A percentile compares a stretch with the other conserved stretches of the same genome.
These are phyloP conservation scores for Leccinum fibrillosum DNA, from an alignment of 768 basidiomycete species.

Conservation along the genomic window DNA sequence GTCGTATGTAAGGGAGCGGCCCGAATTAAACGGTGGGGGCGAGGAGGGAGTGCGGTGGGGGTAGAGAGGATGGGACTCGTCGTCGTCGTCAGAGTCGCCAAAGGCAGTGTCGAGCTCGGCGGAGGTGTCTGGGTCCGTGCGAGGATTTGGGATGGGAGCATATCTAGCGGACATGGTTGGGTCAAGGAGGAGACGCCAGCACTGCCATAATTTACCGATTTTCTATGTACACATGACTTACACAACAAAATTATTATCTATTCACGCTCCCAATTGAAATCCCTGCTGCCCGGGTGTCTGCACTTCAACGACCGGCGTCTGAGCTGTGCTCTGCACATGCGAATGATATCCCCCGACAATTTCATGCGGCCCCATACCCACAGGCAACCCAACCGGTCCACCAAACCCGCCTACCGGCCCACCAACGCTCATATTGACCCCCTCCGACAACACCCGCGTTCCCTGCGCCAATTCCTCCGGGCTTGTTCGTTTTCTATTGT, in stretches of 20 bases:
- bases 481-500: conserved; percentile 28
- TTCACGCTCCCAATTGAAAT: conserved; percentile 18
- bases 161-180: conserved; percentile 54
- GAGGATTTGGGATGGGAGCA: conserved; percentile 62
- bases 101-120: conserved; percentile 87
- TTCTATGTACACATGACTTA: conserved; percentile 4
- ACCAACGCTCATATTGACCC: conserved; percentile 18
- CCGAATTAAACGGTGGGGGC: not conserved
- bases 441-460: conserved; percentile 8
- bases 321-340: conserved; percentile 7
- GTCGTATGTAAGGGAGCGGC: conserved; percentile 54
- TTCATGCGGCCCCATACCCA: conserved; percentile 20
- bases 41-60: conserved; percentile 32
- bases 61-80: conserved; percentile 51
- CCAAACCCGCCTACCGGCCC: conserved; percentile 30
- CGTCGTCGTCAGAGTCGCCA: conserved; percentile 72
- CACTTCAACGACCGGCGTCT: conserved; percentile 13
- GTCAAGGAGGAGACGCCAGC: not conserved
- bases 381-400: conserved; percentile 25
- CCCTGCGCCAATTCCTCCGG: conserved; percentile 14
- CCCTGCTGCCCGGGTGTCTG: conserved; percentile 20
- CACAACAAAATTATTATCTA: not conserved
- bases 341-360: conserved; percentile 14
- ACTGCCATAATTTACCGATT: not conserved
- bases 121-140: conserved; percentile 43